Evolutionary conservation across 164 flowering plant species (phyloP).

Genomic region (Houttuynia cordata): DNA sequence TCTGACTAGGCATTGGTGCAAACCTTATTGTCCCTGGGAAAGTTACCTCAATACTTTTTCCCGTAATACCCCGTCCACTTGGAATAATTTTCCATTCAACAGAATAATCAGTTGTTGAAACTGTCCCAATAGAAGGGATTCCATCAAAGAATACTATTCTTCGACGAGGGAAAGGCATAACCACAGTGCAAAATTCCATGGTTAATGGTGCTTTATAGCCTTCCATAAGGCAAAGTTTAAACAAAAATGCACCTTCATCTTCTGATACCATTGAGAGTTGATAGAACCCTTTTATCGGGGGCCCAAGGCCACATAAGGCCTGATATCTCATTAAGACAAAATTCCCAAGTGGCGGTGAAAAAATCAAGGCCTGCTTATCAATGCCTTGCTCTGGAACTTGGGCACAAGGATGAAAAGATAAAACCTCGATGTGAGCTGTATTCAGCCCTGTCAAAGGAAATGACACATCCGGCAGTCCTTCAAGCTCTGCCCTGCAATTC

Average conservation of each 20-base stretch:
- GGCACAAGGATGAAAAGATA: slow-evolving; percentile 94
- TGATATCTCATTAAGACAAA: slow-evolving; percentile 83
- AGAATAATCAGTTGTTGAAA: slow-evolving; percentile 62
- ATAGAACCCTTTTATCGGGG: slow-evolving; percentile 95
- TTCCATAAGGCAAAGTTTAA: slow-evolving; percentile 78
- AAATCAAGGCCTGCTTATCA: slow-evolving; percentile 79
- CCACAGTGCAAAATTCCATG: slow-evolving; percentile 84
- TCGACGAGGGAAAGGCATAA: slow-evolving; percentile 93
- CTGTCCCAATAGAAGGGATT: slow-evolving; percentile 89
- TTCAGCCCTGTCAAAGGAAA: slow-evolving; percentile 72
- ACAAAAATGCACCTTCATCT: slow-evolving; percentile 97
- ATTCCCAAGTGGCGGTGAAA: slow-evolving; percentile 93
- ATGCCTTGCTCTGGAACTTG: slow-evolving; percentile 84
- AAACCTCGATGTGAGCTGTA: slow-evolving; percentile 44
- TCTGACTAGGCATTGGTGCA: slow-evolving; percentile 58
- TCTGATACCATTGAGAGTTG: slow-evolving; percentile 99
- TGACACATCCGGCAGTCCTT: slow-evolving; percentile 93
- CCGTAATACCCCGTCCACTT: slow-evolving; percentile 63
- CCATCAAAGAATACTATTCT: slow-evolving; percentile 75
- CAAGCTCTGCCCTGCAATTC: slow-evolving; percentile 92
- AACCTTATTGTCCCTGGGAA: slow-evolving; percentile 91
- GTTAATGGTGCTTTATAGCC: slow-evolving; percentile 70
- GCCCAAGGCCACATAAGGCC: slow-evolving; percentile 55
- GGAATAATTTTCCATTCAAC: slow-evolving; percentile 90
- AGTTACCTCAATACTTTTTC: slow-evolving; percentile 88